Evolutionary conservation across 495 filamentous ascomycete genomes (phyloP).

Genomic region (Zalerion maritima): DNA sequence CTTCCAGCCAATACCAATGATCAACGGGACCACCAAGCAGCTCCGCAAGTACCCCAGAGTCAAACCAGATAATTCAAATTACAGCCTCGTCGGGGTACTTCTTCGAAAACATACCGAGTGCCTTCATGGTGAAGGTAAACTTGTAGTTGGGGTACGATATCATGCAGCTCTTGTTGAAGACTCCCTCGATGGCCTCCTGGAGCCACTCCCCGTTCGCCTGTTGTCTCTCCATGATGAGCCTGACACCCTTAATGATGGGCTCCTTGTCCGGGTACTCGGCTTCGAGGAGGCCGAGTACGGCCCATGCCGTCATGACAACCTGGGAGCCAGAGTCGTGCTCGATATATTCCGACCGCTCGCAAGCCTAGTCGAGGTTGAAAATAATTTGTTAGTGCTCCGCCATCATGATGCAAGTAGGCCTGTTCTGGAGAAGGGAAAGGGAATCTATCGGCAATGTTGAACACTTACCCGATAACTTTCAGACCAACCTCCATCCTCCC

Average conservation of each 20-base stretch:
- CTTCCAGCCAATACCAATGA: too few relatives aligned
- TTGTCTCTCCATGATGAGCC: conserved; percentile 74
- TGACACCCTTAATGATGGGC: conserved; percentile 58
- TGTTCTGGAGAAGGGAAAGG: too few relatives aligned
- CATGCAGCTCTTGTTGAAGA: conserved; percentile 99
- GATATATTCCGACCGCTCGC: conserved; percentile 36
- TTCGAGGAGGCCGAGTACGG: conserved; percentile 68
- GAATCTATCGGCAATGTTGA: too few relatives aligned
- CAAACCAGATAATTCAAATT: conserved; percentile 17
- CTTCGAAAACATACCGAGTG: conserved; percentile 72
- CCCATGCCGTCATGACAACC: conserved; percentile 91
- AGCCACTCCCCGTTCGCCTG: conserved; percentile 82
- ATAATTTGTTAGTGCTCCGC: too few relatives aligned
- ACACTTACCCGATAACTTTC: conserved; percentile 75
- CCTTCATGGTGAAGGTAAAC: conserved; percentile 88
- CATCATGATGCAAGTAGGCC: too few relatives aligned
- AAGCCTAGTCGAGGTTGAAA: too few relatives aligned
- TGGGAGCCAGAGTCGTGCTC: conserved; percentile 49
- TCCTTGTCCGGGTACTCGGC: conserved; percentile 65
- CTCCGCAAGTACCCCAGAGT: too few relatives aligned
- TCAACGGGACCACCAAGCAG: too few relatives aligned
- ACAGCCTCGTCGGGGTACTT: conserved; percentile 52
- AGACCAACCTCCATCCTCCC: conserved; percentile 87
- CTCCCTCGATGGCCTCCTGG: conserved; percentile 91
- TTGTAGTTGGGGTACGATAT: conserved; percentile 99